These are phyloP conservation scores for Trichoderma virens DNA, from an alignment of 495 filamentous ascomycete species.

Conservation along the genomic window DNA sequence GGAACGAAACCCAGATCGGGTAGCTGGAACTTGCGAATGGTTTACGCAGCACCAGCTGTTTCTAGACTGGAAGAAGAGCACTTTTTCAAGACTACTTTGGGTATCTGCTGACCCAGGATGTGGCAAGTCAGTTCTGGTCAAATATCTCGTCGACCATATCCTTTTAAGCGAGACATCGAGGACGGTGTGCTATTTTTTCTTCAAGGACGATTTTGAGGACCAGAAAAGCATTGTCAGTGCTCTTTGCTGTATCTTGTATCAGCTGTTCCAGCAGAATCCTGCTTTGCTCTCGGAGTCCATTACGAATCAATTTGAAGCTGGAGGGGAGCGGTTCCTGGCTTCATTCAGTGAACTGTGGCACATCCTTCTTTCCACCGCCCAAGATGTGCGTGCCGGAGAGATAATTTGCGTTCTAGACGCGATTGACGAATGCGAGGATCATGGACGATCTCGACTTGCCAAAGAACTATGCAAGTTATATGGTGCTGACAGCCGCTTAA, in stretches of 20 bases:
- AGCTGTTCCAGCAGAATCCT: neutral
- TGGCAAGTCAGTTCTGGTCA: conserved; percentile 37
- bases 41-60: neutral
- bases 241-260: neutral
- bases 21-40: neutral
- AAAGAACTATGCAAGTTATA: neutral
- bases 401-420: neutral
- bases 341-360: neutral
- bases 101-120: conserved; percentile 41
- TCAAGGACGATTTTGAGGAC: no score
- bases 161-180: neutral
- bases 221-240: neutral
- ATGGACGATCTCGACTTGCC: neutral
- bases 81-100: conserved; percentile 22
- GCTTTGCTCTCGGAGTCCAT: neutral
- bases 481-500: neutral
- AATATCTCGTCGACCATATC: conserved; percentile 25
- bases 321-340: neutral
- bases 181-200: neutral
- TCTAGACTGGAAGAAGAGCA: neutral
- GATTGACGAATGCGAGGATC: neutral
- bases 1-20: neutral
- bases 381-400: neutral
- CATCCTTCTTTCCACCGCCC: neutral
- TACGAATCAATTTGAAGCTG: neutral